These are phyloP conservation scores for Mikania micrantha DNA, from an alignment of 129 eudicot species.

Conservation along the genomic window DNA sequence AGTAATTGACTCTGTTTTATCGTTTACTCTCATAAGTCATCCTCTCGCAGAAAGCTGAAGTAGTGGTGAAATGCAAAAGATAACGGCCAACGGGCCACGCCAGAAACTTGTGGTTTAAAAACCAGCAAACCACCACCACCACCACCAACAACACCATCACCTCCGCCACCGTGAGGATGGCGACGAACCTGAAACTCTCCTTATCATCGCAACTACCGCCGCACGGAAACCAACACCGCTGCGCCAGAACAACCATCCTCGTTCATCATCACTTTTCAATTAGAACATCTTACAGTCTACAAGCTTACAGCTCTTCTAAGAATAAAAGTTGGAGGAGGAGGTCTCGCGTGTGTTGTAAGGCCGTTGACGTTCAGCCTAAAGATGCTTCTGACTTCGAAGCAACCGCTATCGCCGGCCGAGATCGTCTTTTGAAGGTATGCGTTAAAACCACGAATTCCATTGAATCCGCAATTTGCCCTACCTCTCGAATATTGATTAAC, in stretches of 20 bases:
- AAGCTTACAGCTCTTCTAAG: not conserved
- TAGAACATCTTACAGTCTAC: constrained; percentile 13
- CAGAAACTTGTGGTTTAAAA: constrained; percentile 30
- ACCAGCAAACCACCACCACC: constrained; percentile 16
- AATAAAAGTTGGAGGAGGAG: constrained; percentile 14
- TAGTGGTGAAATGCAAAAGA: constrained; percentile 6
- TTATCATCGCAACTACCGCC: constrained; percentile 36
- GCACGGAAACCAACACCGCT: not conserved
- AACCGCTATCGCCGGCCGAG: constrained; percentile 57
- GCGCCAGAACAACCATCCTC: constrained; percentile 6
- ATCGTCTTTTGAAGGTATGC: constrained; percentile 69
- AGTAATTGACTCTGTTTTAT: too few species aligned
- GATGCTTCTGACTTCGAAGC: constrained; percentile 30
- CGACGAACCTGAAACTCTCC: constrained; percentile 33
- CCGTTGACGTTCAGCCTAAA: constrained; percentile 35
- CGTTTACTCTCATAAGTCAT: too few species aligned
- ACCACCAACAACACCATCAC: constrained; percentile 15
- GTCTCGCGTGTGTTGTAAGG: constrained; percentile 34
- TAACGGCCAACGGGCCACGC: constrained; percentile 14
- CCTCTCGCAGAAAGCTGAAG: too few species aligned
- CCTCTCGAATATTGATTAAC: too few species aligned
- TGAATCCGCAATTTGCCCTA: not conserved
- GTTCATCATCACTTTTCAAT: constrained; percentile 16
- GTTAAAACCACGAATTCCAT: not conserved
- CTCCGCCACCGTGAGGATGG: constrained; percentile 26